Base-by-base conservation (phyloP, 2,329 filamentous ascomycete genomes). In the Metarhizium guizhouense region DNA sequence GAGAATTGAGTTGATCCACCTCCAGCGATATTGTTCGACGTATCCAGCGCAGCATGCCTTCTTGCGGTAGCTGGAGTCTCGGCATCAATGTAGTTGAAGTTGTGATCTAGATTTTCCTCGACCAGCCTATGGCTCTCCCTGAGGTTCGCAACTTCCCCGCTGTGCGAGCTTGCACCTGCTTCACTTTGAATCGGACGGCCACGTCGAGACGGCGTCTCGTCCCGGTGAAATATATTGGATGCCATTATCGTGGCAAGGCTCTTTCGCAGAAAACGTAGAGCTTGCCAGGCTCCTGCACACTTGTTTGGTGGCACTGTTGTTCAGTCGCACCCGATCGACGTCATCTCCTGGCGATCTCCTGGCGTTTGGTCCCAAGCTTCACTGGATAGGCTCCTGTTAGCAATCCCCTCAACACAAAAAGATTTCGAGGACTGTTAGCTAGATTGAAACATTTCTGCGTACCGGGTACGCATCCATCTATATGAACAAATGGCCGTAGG, bases 51-150 rank as follows among this genome's bases (percentile, higher is more conserved):
- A 36, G 73, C 64, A 29, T 69, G 75, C 58, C 78, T 82, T 43
- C 76, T 76, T 11, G 73, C 74, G 3, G 74, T 67, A 5, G 65
- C 72, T 6, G 81, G 67, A 5, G 68, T 71, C 40, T 77, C 76
- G 1, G 78, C 63, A 53, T 81, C 77, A 48, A 77, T 73, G 47
- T 79, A 74, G 45, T 75, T 72, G 54, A 82, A 80, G 30, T 48
- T 30, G 25, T 76, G 65, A 52, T 80, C 73, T 47, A 73, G 74
- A 6, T 82, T 64, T 58, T 82, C 82, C 61, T 81, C 76, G 25
- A 30, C 25, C 13, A 48, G 11, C 20, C 7, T 48, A 11, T 16
- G 4, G 8, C 13, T 48, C 25, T 6, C 20, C 11, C 30, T 6
- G 11, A 29, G 20, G 20, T 48, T 29, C 13, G 14, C 14, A 18